Evolutionary conservation across 2,329 filamentous ascomycete genomes (phyloP).

Genomic region (Cercospora sojina): DNA sequence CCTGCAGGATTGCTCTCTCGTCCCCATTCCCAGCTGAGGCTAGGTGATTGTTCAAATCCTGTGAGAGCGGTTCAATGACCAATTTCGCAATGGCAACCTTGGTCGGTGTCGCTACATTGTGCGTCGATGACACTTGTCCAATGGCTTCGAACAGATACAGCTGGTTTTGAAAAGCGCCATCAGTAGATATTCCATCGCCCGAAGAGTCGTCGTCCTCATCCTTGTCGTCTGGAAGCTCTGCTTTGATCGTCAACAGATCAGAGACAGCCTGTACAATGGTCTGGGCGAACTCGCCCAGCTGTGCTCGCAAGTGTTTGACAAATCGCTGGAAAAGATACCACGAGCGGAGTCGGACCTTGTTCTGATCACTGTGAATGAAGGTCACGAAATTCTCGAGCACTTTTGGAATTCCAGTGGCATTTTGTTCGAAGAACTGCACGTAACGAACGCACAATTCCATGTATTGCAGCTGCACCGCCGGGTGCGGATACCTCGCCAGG

Average conservation of each 20-base stretch:
- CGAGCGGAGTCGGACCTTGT: conserved; percentile 82
- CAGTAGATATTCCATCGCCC: conserved; percentile 86
- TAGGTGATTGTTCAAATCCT: conserved; percentile 82
- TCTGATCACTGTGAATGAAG: conserved; percentile 82
- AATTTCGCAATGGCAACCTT: conserved; percentile 84
- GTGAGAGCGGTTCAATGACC: conserved; percentile 84
- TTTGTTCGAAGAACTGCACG: conserved; percentile 84
- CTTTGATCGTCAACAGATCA: conserved; percentile 86
- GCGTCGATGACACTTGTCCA: conserved; percentile 83
- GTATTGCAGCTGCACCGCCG: conserved; percentile 89
- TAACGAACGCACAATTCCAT: conserved; percentile 99
- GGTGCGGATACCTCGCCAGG: conserved; percentile 81
- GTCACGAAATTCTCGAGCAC: conserved; percentile 90
- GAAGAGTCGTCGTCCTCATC: conserved; percentile 92
- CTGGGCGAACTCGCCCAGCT: conserved; percentile 86
- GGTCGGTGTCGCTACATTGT: conserved; percentile 73
- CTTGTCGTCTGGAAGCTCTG: conserved; percentile 76
- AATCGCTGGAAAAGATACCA: conserved; percentile 97
- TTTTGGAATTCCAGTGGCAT: conserved; percentile 75
- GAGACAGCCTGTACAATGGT: conserved; percentile 86
- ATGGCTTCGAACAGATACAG: conserved; percentile 93
- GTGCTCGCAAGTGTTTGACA: conserved; percentile 78
- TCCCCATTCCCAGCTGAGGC: conserved; percentile 75
- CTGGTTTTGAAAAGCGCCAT: conserved; percentile 86
- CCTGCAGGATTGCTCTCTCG: conserved; percentile 77